Base-by-base conservation (phyloP, 2,329 filamentous ascomycete genomes). In the Pseudogymnoascus sp. region DNA sequence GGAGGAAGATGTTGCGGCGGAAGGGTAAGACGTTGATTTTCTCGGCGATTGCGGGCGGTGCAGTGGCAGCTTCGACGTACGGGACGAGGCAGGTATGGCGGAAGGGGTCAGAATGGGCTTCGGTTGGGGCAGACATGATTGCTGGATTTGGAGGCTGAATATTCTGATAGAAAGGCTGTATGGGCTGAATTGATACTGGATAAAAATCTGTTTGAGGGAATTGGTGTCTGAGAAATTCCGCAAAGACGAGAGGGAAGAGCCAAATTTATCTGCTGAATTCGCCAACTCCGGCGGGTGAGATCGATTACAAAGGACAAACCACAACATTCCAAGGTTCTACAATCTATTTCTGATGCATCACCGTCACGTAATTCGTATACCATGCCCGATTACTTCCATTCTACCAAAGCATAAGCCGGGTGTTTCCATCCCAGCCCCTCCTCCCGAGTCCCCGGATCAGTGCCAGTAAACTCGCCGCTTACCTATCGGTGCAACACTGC, bases 191-290 rank as follows among this genome's bases (percentile, higher is more conserved):
- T 31, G 2, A 19, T 16, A 21, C 24, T 6, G 4, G 8, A 31
- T 6, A 7, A 53, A 53, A 31, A 11, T 2, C 29, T n/a, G 11
- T n/a, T 13, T 56, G n/a, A n/a, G 14, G n/a, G 1, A 56, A 10
- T 19, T 33, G 26, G 29, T 56, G 10, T 56, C 47, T 33, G 47
- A 56, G 26, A n/a, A 56, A 56, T 33, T 16, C 31, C 6, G 47
- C 47, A 56, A 33, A 56, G 47, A 10, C 19, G 10, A 19, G 47
- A 56, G 47, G 47, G 47, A 56, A 56, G 4, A 33, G 47, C 47
- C 47, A 56, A 56, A 56, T 33, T 56, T 56, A 56, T 56, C 47
- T 56, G 26, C 47, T 56, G 26, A 56, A 31, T n/a, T 31, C 47
- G 47, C 31, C 26, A 13, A 56, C 31, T 29, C 26, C 47, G 26